Conservation (phyloP, 306 rosid species). For the Adenanthera pavonina region DNA sequence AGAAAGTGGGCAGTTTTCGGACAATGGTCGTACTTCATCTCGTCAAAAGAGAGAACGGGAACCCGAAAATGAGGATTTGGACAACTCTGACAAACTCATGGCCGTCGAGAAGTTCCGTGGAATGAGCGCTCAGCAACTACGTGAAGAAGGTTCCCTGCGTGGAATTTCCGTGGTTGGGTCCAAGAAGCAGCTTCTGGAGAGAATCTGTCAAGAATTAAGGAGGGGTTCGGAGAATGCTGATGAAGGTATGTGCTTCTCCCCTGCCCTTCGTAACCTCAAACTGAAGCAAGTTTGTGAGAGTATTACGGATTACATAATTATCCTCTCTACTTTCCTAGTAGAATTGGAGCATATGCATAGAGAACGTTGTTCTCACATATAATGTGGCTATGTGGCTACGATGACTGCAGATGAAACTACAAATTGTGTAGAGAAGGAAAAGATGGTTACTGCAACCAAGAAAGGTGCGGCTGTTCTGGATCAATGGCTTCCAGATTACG, state of each 20-base stretch:
- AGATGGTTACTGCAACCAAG: slow-evolving; percentile 77
- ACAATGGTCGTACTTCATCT: slow-evolving; percentile 29
- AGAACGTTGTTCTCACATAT: slow-evolving; percentile 9
- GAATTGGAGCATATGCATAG: slow-evolving; percentile 23
- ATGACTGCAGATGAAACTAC: slow-evolving; percentile 48
- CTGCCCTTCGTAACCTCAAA: slow-evolving; percentile 6
- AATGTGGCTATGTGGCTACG: slow-evolving; percentile 15
- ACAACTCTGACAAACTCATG: slow-evolving; percentile 43
- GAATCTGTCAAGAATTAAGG: slow-evolving; percentile 45
- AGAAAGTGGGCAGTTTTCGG: slow-evolving; percentile 38
- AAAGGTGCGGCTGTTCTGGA: slow-evolving; percentile 91
- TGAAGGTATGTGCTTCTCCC: slow-evolving; percentile 38
- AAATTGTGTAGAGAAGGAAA: slow-evolving; percentile 51
- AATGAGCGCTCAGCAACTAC: slow-evolving; percentile 48
- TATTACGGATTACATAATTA: neutral
- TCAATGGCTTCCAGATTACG: slow-evolving; percentile 81
- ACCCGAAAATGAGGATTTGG: slow-evolving; percentile 40
- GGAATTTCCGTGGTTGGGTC: slow-evolving; percentile 49
- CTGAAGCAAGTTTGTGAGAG: neutral
- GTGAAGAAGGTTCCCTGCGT: slow-evolving; percentile 50
- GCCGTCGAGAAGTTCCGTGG: slow-evolving; percentile 49
- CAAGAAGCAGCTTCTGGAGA: slow-evolving; percentile 55
- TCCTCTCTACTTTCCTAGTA: neutral
- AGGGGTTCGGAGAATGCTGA: slow-evolving; percentile 30
- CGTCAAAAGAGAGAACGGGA: slow-evolving; percentile 56